Conservation (phyloP, 306 rosid genomes). For the Casuarina cunninghamiana region DNA sequence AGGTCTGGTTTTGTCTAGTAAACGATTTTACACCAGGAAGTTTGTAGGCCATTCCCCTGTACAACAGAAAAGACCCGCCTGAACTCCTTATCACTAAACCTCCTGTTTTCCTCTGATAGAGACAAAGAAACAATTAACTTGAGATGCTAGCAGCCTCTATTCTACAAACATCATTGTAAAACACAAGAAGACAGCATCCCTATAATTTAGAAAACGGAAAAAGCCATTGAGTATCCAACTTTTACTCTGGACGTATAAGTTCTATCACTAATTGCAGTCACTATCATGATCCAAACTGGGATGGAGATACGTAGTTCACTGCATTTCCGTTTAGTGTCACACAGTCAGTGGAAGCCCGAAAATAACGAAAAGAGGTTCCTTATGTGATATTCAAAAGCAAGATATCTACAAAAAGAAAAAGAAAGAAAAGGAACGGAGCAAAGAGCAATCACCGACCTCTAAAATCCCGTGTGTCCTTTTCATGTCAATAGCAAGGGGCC, state of each 20-base stretch:
- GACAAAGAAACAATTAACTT: constrained; percentile 21
- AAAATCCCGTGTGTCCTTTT: constrained; percentile 66
- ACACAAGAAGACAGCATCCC: not conserved
- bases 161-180: constrained; percentile 5
- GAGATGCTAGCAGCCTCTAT: constrained; percentile 22
- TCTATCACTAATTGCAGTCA: not conserved
- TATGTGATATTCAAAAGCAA: not conserved
- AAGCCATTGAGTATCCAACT: constrained; percentile 5
- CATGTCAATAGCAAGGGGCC: constrained; percentile 77
- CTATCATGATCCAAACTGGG: not conserved
- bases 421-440: not conserved
- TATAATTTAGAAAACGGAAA: constrained; percentile 1
- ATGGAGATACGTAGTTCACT: not conserved
- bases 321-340: constrained; percentile 9
- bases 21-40: constrained; percentile 66
- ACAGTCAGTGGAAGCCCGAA: not conserved
- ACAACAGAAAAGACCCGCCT: constrained; percentile 77
- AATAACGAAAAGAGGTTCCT: not conserved
- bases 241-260: not conserved
- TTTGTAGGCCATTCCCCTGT: constrained; percentile 79
- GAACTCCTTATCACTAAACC: constrained; percentile 94
- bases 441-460: constrained; percentile 48
- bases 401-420: too few species aligned
- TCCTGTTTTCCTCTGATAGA: constrained; percentile 71
- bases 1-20: constrained; percentile 29